phyloP scores from a whole-genome alignment of 306 rosid species.

The Quercus wislizeni region DNA sequence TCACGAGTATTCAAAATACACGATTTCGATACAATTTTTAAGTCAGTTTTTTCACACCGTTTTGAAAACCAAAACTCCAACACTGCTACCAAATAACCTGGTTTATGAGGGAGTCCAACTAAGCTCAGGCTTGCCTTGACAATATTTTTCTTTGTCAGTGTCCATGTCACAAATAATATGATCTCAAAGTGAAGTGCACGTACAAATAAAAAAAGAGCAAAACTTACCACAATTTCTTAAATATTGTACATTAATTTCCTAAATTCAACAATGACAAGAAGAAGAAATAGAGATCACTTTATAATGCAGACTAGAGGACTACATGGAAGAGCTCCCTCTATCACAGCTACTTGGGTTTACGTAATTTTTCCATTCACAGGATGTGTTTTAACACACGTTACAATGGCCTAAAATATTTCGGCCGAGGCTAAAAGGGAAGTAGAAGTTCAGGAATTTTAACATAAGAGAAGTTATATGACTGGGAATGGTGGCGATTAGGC shows the following conservation, averaged over 20 bases:
- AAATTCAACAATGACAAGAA: too few species aligned
- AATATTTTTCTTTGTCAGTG: background rate
- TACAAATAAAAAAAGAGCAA: constrained; percentile 9
- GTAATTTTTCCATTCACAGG: background rate
- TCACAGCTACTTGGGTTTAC: constrained; percentile 29
- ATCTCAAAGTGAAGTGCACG: constrained; percentile 20
- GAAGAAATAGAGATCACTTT: too few species aligned
- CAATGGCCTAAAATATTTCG: constrained; percentile 36
- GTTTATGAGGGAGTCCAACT: too few species aligned
- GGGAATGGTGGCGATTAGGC: constrained; percentile 18
- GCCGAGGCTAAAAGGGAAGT: constrained; percentile 19
- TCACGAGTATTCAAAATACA: too few species aligned
- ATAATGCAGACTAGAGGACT: too few species aligned
- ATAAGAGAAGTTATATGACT: constrained; percentile 19
- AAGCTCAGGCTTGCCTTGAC: too few species aligned
- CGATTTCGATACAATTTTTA: too few species aligned
- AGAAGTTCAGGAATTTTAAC: constrained; percentile 21
- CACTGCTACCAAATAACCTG: too few species aligned
- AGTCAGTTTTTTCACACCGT: too few species aligned
- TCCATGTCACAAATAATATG: background rate
- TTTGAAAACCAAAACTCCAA: too few species aligned
- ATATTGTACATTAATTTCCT: too few species aligned
- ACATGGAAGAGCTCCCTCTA: background rate
- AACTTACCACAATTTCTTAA: too few species aligned
- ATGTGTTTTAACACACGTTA: constrained; percentile 33